Evolutionary conservation across 2,329 filamentous ascomycete genomes (phyloP).

Genomic region (Didymellaceae sp.): DNA sequence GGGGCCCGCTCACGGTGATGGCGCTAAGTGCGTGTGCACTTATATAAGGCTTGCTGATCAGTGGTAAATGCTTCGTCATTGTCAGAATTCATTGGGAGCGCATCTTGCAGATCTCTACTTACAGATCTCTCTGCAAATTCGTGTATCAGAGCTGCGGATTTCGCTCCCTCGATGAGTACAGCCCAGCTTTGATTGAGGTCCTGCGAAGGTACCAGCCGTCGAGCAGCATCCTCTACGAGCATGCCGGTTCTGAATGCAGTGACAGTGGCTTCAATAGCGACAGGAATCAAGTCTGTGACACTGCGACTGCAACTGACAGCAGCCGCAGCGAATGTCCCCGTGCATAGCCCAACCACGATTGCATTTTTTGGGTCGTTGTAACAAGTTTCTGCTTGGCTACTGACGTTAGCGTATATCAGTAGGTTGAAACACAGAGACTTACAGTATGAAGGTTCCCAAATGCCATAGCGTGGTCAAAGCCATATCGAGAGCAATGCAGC

Average conservation of each 20-base stretch:
- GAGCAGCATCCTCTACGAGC: neutral
- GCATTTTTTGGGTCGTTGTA: neutral
- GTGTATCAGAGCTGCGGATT: neutral
- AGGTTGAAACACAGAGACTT: neutral
- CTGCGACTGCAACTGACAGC: slow-evolving; percentile 34
- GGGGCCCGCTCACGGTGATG: neutral
- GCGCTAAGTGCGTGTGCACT: neutral
- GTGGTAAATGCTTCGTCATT: neutral
- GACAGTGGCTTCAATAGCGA: slow-evolving; percentile 39
- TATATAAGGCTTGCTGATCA: neutral
- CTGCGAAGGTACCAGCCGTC: neutral
- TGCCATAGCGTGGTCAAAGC: neutral
- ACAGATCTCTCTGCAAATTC: neutral
- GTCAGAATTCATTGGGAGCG: neutral
- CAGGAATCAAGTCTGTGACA: slow-evolving; percentile 35
- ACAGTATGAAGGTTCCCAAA: neutral
- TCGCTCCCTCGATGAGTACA: neutral
- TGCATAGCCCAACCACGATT: neutral
- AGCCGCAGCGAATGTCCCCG: slow-evolving; percentile 1
- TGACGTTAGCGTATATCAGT: neutral
- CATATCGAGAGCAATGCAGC: neutral
- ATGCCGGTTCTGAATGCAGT: slow-evolving; percentile 40
- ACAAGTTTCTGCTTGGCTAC: neutral
- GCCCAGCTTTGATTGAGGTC: neutral
- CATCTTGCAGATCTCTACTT: neutral